A percentile compares a stretch with the other conserved stretches of the same genome.
Evolutionary conservation across 2,329 filamentous ascomycete genomes (phyloP).

Genomic region (Parastagonospora avenae): DNA sequence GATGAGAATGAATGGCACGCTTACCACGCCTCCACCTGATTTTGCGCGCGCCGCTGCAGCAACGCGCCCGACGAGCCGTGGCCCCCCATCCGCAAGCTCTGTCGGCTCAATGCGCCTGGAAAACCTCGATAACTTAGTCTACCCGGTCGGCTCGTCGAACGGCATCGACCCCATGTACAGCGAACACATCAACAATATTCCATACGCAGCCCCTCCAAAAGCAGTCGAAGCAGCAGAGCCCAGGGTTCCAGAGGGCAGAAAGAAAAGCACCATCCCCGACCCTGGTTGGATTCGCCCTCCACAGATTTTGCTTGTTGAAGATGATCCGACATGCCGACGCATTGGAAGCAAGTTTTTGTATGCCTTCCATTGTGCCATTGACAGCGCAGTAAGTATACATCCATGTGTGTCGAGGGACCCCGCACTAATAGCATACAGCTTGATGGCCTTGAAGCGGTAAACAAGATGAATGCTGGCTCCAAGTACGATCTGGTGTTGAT

Average conservation of each 20-base stretch:
- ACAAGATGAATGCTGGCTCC: constrained; percentile 72
- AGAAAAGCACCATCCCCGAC: constrained; percentile 66
- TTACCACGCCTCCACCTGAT: constrained; percentile 64
- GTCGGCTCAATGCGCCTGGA: constrained; percentile 59
- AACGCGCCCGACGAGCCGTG: constrained; percentile 52
- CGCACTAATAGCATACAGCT: constrained; percentile 58
- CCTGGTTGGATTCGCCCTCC: constrained; percentile 72
- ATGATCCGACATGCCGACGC: constrained; percentile 69
- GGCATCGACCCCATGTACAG: constrained; percentile 95
- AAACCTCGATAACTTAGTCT: constrained; percentile 76
- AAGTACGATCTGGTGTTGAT: constrained; percentile 66
- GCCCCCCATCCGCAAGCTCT: constrained; percentile 55
- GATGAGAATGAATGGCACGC: constrained; percentile 59
- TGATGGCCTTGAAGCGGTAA: constrained; percentile 89
- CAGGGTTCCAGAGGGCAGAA: constrained; percentile 58
- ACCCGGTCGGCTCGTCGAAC: constrained; percentile 87
- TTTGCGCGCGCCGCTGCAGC: constrained; percentile 51
- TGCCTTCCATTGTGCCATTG: constrained; percentile 67
- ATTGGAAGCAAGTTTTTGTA: constrained; percentile 71
- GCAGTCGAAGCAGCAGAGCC: constrained; percentile 57
- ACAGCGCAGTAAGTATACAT: constrained; percentile 61
- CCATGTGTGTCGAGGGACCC: not conserved
- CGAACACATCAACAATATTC: constrained; percentile 93
- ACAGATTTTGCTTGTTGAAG: constrained; percentile 88
- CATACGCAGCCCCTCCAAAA: constrained; percentile 78